Evolutionary conservation across 2,329 filamentous ascomycete species (phyloP).

Genomic region (Colletotrichum horii): DNA sequence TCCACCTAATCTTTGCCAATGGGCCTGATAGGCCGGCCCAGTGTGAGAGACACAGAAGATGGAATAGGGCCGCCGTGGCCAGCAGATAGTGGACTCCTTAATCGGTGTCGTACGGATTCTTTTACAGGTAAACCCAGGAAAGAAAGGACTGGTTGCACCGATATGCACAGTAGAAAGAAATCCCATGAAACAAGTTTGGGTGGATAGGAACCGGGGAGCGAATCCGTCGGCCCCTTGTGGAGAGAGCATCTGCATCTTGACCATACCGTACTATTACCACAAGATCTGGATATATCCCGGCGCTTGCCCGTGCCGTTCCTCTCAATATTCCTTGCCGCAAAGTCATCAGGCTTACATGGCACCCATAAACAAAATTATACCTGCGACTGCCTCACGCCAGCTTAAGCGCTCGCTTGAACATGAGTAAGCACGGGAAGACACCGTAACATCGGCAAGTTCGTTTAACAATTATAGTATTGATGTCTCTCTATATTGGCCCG

Average conservation of each 20-base stretch:
- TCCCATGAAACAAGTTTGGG: neutral
- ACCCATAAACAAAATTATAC: neutral
- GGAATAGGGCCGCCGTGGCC: neutral
- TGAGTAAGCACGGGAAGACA: neutral
- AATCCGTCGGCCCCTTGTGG: neutral
- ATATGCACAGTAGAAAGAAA: neutral
- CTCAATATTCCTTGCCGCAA: neutral
- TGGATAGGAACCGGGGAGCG: neutral
- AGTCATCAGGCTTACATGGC: neutral
- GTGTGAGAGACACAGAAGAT: neutral
- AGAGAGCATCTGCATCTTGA: neutral
- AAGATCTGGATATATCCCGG: neutral
- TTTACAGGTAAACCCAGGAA: neutral
- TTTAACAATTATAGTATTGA: neutral
- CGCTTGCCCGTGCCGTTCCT: neutral
- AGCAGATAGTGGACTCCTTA: neutral
- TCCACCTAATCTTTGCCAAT: neutral
- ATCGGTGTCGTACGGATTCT: neutral
- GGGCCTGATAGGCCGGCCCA: neutral
- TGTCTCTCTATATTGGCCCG: neutral
- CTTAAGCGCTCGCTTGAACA: neutral
- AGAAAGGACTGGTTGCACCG: neutral
- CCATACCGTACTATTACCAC: neutral
- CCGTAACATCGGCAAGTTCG: neutral
- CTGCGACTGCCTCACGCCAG: neutral